Percentiles rank a stretch among this genome's conserved stretches.
Evolutionary conservation across 2,329 filamentous ascomycete species (phyloP).

Genomic region (Dendrostoma leiphaemia): DNA sequence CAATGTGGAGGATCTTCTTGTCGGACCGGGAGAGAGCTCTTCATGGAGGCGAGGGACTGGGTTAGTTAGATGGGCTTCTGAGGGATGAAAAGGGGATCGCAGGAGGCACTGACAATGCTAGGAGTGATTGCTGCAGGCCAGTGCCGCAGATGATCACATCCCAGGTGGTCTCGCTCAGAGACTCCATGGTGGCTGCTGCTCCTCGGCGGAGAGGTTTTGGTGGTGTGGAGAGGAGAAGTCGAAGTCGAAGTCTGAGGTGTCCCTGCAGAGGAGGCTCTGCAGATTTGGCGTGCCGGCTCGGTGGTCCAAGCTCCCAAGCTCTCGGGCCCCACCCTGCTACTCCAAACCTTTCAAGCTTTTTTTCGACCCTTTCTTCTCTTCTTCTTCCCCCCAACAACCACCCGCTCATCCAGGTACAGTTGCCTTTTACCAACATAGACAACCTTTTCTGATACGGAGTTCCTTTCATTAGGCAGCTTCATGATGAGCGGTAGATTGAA

Average conservation of each 20-base stretch:
- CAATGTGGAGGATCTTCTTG: constrained; percentile 88
- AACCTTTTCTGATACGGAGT: constrained; percentile 33
- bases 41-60: constrained; percentile 46
- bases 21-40: constrained; percentile 90
- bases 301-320: constrained; percentile 11
- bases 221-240: constrained; percentile 15
- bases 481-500: constrained; percentile 63
- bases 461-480: constrained; percentile 56
- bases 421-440: constrained; percentile 28
- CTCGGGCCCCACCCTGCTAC: constrained; percentile 4
- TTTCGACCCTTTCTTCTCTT: constrained; percentile 23
- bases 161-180: constrained; percentile 71
- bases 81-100: constrained; percentile 18
- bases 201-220: not conserved
- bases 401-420: constrained; percentile 37
- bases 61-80: constrained; percentile 67
- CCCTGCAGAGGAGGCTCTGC: constrained; percentile 11
- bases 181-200: constrained; percentile 58
- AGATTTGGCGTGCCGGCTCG: constrained; percentile 4
- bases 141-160: constrained; percentile 79
- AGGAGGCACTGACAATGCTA: constrained; percentile 65
- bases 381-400: constrained; percentile 29
- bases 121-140: constrained; percentile 73
- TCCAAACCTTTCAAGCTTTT: no score
- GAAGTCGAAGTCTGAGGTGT: constrained; percentile 19